A percentile compares a stretch with the other conserved stretches of the same genome.
These are phyloP conservation scores for Cryptococcus deneoformans DNA, from an alignment of 1,284 basidiomycete species.

Conservation along the genomic window DNA sequence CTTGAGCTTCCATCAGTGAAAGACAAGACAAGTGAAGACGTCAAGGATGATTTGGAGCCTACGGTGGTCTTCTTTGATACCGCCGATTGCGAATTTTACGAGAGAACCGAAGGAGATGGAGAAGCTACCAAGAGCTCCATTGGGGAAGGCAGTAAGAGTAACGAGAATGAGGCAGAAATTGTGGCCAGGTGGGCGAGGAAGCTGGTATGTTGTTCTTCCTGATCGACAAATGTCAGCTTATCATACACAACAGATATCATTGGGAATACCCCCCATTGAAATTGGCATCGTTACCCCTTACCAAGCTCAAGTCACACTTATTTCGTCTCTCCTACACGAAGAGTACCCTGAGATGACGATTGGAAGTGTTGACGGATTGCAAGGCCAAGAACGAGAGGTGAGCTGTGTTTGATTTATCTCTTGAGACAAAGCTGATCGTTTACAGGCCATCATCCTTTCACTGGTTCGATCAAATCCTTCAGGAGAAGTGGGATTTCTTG, in stretches of 20 bases:
- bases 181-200: slow-evolving; percentile 77
- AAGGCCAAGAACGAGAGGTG: slow-evolving; percentile 69
- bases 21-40: slow-evolving; percentile 54
- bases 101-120: slow-evolving; percentile 55
- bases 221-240: neutral
- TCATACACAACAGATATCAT: slow-evolving; percentile 55
- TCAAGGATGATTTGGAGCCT: slow-evolving; percentile 64
- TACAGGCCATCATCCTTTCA: slow-evolving; percentile 75
- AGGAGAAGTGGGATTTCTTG: slow-evolving; percentile 87
- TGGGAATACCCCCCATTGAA: slow-evolving; percentile 67
- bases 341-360: slow-evolving; percentile 75
- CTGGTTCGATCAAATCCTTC: slow-evolving; percentile 79
- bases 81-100: slow-evolving; percentile 86
- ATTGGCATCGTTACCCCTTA: slow-evolving; percentile 95
- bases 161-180: slow-evolving; percentile 87
- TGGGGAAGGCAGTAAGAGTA: slow-evolving; percentile 83
- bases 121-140: slow-evolving; percentile 50
- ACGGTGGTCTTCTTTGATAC: slow-evolving; percentile 94
- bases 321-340: slow-evolving; percentile 69
- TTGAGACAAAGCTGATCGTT: neutral
- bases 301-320: slow-evolving; percentile 82
- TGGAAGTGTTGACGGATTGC: slow-evolving; percentile 89
- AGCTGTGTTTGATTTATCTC: slow-evolving; percentile 2
- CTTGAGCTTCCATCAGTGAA: slow-evolving; percentile 62
- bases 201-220: slow-evolving; percentile 57